Base-by-base conservation (phyloP, 306 rosid genomes). In the Citrullus colocynthis region DNA sequence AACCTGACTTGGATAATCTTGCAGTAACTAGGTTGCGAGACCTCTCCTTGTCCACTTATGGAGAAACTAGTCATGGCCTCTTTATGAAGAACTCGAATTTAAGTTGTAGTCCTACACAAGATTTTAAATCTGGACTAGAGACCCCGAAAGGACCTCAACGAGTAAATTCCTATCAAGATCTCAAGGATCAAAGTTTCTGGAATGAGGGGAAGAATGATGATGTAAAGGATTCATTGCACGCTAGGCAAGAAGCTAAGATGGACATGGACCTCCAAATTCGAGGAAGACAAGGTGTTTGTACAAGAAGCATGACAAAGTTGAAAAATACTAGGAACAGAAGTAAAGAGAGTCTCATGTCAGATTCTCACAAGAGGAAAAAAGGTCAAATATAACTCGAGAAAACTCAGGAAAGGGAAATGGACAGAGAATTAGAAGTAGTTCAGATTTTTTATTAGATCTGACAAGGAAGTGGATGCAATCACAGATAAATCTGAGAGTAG, bases 271-370 rank as follows among this genome's bases (percentile, higher is more conserved):
- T 16, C 58, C 76, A 45, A 14, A 28, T 45, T 71, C 14, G 18
- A 71, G 18, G 55, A 67, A 13, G 79, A 21, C 21, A 17, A 80
- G 52, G 82, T 17, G 69, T 78, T 79, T 76, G 55, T 34, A 73
- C 85, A 11, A 83, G 83, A 86, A 86, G 78, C 84, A 82, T 76
- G 85, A 57, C 80, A 39, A 76, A 73, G 71, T 77, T 41, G 66
- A 70, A 70, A 71, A 45, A 7, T 71, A 24, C 76, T 21, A 48
- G 37, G 5, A 45, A 48, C 24, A 48, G 21, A 71, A 21, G 58
- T 44, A 48, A 71, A 71, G 76, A 67, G 55, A 67, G 36, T 48
- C 17, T 67, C 10, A 6, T 11, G 12, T 42, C 55, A 42, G n/a
- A 41, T 16, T 6, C 74, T 41, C 74, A 2, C 1, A 67, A 67